A percentile compares a stretch with the other conserved stretches of the same genome.
These are phyloP conservation scores for Hippophae tibetana DNA, from an alignment of 306 rosid species.

Conservation along the genomic window DNA sequence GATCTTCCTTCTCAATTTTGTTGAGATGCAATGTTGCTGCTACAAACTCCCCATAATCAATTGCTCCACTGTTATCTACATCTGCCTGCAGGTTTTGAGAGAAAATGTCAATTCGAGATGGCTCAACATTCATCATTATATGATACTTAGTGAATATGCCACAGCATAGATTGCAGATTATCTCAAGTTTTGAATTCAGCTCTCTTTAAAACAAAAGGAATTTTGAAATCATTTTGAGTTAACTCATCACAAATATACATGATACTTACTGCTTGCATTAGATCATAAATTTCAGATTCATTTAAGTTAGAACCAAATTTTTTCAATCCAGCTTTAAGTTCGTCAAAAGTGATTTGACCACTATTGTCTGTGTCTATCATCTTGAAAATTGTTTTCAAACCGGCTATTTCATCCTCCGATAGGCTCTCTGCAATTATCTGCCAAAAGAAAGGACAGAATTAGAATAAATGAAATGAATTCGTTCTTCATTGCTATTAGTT, in stretches of 20 bases:
- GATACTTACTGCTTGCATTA: constrained; percentile 91
- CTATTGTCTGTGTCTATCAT: constrained; percentile 92
- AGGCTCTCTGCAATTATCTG: constrained; percentile 90
- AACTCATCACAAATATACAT: not conserved
- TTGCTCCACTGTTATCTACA: constrained; percentile 88
- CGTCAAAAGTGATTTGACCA: constrained; percentile 91
- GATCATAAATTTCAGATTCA: constrained; percentile 87
- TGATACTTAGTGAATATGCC: too few relatives aligned
- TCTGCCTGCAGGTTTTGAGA: constrained; percentile 55
- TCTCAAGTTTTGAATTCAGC: too few relatives aligned
- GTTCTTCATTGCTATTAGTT: not conserved
- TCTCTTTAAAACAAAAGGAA: too few relatives aligned
- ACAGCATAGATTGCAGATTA: too few relatives aligned
- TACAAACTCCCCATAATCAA: constrained; percentile 81
- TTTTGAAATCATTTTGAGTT: not conserved
- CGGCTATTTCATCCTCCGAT: constrained; percentile 97
- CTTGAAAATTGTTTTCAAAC: constrained; percentile 91
- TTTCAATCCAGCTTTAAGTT: constrained; percentile 88
- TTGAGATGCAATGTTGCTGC: constrained; percentile 92
- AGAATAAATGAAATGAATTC: not conserved
- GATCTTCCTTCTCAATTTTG: constrained; percentile 89
- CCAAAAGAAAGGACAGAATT: constrained; percentile 5
- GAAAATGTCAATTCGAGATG: constrained; percentile 8
- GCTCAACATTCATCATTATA: not conserved
- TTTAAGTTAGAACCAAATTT: constrained; percentile 90